Evolutionary conservation across 2,329 filamentous ascomycete genomes (phyloP).

Genomic region (Fusarium camptoceras): DNA sequence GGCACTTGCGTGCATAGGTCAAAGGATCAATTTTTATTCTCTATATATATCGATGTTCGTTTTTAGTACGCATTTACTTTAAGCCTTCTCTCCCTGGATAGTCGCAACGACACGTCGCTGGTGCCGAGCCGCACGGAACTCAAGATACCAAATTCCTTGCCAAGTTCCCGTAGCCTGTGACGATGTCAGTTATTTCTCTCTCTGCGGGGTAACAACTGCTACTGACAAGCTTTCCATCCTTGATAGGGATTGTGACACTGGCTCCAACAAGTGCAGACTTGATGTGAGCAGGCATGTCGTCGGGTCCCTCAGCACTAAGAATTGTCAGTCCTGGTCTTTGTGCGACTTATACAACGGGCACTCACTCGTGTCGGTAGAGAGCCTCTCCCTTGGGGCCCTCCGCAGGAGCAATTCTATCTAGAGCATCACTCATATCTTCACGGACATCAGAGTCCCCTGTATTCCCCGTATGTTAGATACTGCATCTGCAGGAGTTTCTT

Average conservation of each 20-base stretch:
- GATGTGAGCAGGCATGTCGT: slow-evolving; percentile 98
- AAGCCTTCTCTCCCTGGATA: slow-evolving; percentile 84
- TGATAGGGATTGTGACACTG: slow-evolving; percentile 91
- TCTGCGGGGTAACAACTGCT: background rate
- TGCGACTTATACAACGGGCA: background rate
- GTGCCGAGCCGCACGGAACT: slow-evolving; percentile 84
- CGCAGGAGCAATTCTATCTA: slow-evolving; percentile 89
- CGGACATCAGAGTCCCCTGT: slow-evolving; percentile 81
- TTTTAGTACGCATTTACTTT: background rate
- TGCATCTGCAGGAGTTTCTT: background rate
- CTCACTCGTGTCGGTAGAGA: slow-evolving; percentile 79
- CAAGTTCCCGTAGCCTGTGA: slow-evolving; percentile 72
- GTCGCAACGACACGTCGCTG: slow-evolving; percentile 87
- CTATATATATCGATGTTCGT: slow-evolving; percentile 16
- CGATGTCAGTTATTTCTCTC: slow-evolving; percentile 7
- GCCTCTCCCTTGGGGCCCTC: slow-evolving; percentile 76
- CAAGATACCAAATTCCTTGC: slow-evolving; percentile 95
- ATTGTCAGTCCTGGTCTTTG: slow-evolving; percentile 4
- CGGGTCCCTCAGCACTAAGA: slow-evolving; percentile 79
- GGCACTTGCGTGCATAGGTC: slow-evolving; percentile 24
- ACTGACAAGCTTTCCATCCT: slow-evolving; percentile 79
- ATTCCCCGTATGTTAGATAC: slow-evolving; percentile 53
- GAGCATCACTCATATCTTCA: slow-evolving; percentile 90
- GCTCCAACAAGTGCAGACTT: slow-evolving; percentile 91
- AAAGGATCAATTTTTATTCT: slow-evolving; percentile 33